Base-by-base conservation (phyloP, 257 asterid species). In the Scutellaria galericulata region DNA sequence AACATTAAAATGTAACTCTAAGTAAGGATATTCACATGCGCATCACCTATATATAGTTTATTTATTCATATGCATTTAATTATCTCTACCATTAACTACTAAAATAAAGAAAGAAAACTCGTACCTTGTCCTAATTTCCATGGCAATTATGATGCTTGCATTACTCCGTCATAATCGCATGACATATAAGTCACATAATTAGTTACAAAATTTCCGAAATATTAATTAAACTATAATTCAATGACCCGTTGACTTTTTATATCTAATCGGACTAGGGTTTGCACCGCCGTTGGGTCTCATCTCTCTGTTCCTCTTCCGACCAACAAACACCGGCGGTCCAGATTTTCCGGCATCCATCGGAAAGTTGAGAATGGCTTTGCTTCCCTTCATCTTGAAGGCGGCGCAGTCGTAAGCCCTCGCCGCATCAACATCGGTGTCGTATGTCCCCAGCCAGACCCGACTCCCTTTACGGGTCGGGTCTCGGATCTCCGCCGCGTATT, bases 351-450 rank as follows among this genome's bases (percentile, higher is more conserved):
- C 98, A 0, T 88, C 96, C 82, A 82, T 63, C 46, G 98, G 98
- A 47, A 92, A 92, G 72, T 92, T 92, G 48, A 92, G 51, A 24
- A 92, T 83, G 20, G 98, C 98, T 71, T 88, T 90, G 10, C 77
- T 73, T 7, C 96, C 98, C 79, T 88, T 88, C 92, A 92, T 88
- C 81, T 81, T 88, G 82, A 86, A 92, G 39, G 98, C 98, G 3
- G 98, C 96, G 59, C 78, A 85, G 50, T 92, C 98, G 13, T 92
- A 92, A 7, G 98, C 98, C 86, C 90, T 84, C 0, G 98, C 98
- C 0, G 98, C 98, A 10, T 92, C 96, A 7, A 85, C 63, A 3
- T 82, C 94, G 0, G 76, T 73, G 31, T 89, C 90, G 50, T 81
- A 92, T 6, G 98, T 92, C 48, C 98, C 98, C 6, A 92, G 67